A percentile compares a stretch with the other conserved stretches of the same genome.
phyloP scores from a whole-genome alignment of 2,329 filamentous ascomycete species.

The Xylaria sp. region DNA sequence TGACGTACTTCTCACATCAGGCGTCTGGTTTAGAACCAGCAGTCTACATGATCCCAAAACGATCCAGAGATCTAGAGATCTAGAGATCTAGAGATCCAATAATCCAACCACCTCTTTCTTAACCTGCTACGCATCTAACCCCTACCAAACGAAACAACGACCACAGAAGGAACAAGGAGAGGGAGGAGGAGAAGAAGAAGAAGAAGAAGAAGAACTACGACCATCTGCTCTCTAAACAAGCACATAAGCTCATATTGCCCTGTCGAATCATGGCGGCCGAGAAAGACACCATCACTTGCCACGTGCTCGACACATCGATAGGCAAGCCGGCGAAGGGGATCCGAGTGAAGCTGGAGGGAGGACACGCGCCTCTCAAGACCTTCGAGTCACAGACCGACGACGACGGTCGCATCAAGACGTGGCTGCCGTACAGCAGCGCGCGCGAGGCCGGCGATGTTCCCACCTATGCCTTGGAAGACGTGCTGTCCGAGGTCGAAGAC shows the following conservation, averaged over 20 bases:
- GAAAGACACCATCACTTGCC: constrained; percentile 81
- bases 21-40: not conserved
- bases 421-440: constrained; percentile 68
- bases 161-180: not conserved
- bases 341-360: constrained; percentile 69
- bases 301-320: constrained; percentile 83
- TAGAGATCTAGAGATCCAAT: too few species aligned
- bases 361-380: constrained; percentile 54
- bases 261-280: constrained; percentile 44
- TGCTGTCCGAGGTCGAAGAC: constrained; percentile 56
- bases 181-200: not conserved
- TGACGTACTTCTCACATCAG: not conserved
- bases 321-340: constrained; percentile 75
- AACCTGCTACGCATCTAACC: not conserved
- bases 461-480: constrained; percentile 67
- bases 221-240: not conserved
- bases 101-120: not conserved
- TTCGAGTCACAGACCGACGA: constrained; percentile 77
- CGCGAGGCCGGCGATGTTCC: constrained; percentile 65
- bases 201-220: not conserved
- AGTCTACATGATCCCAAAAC: not conserved
- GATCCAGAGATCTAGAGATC: too few species aligned
- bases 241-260: not conserved
- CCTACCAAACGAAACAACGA: not conserved
- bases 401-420: constrained; percentile 78